Evolutionary conservation across 495 filamentous ascomycete genomes (phyloP), one percentile per base, ranked within the genome.

Genomic region (Pyrenula massariospora): DNA sequence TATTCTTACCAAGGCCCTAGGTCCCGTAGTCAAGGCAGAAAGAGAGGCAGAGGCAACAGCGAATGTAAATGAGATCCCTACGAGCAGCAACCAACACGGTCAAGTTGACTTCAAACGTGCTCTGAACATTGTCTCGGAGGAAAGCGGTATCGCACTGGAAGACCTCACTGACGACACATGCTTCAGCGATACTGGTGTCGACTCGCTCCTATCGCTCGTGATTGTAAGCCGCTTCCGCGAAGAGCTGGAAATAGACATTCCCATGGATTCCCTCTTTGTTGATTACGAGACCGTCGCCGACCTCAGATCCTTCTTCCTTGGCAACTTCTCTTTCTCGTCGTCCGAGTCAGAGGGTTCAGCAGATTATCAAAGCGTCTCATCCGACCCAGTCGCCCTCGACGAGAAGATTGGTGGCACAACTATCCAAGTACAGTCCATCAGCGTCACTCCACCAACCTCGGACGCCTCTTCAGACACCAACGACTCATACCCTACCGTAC

Each of bases 41-140:
- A n/a, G n/a, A n/a, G n/a, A n/a, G n/a, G n/a, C n/a, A n/a, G n/a
- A n/a, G n/a, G n/a, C n/a, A n/a, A n/a, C n/a, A n/a, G n/a, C n/a
- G n/a, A n/a, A n/a, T n/a, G n/a, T n/a, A n/a, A n/a, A n/a, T n/a
- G n/a, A n/a, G n/a, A n/a, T n/a, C n/a, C n/a, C n/a, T n/a, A n/a
- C n/a, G n/a, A n/a, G n/a, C n/a, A n/a, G n/a, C n/a, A n/a, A n/a
- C n/a, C n/a, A n/a, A n/a, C n/a, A n/a, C n/a, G n/a, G n/a, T n/a
- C n/a, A n/a, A n/a, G n/a, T n/a, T n/a, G n/a, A n/a, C n/a, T n/a
- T n/a, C n/a, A n/a, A n/a, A n/a, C n/a, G n/a, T n/a, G n/a, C n/a
- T n/a, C n/a, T n/a, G n/a, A n/a, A n/a, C n/a, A n/a, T 89, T 25
- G 69, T 89, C 47, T 82, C 84, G 22, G 77, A 78, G 57, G 85